These are phyloP conservation scores for Cercospora sp. DNA, from an alignment of 2,329 filamentous ascomycete genomes.

Conservation along the genomic window DNA sequence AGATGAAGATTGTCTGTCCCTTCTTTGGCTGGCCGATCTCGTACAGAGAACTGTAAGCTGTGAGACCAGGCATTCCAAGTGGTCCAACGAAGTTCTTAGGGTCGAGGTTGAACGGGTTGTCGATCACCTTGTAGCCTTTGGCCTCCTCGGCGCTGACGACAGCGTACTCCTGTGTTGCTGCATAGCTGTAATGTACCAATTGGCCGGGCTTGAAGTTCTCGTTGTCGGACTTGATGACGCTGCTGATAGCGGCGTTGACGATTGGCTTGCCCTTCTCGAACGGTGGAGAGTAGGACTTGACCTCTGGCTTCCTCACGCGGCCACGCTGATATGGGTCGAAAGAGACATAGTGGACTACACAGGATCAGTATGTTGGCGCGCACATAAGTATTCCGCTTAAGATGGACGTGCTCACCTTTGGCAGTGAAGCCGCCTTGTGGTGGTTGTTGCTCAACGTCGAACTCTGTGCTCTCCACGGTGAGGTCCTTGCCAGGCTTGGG, in stretches of 20 bases:
- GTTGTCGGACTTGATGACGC: slow-evolving; percentile 69
- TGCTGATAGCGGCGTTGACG: slow-evolving; percentile 62
- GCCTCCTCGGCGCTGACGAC: slow-evolving; percentile 53
- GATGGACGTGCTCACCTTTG: slow-evolving; percentile 43
- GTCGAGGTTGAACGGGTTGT: slow-evolving; percentile 70
- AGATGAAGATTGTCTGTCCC: slow-evolving; percentile 80
- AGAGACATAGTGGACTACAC: slow-evolving; percentile 67
- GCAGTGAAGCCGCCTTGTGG: slow-evolving; percentile 66
- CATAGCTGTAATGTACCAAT: slow-evolving; percentile 53
- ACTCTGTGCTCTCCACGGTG: slow-evolving; percentile 62
- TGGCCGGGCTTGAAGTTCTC: slow-evolving; percentile 66
- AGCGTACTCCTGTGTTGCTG: slow-evolving; percentile 60
- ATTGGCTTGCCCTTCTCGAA: slow-evolving; percentile 65
- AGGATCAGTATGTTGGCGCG: not conserved
- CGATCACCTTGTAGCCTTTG: slow-evolving; percentile 53
- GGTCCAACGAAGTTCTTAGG: slow-evolving; percentile 69
- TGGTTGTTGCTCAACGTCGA: slow-evolving; percentile 65
- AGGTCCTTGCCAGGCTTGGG: slow-evolving; percentile 73
- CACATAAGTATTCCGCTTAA: not conserved
- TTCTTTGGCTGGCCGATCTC: slow-evolving; percentile 73
- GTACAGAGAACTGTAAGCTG: slow-evolving; percentile 72
- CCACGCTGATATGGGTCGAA: slow-evolving; percentile 85
- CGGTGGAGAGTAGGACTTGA: slow-evolving; percentile 69
- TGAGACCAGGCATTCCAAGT: slow-evolving; percentile 76
- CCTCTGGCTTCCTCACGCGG: slow-evolving; percentile 66